Base-by-base conservation (phyloP, 2,329 filamentous ascomycete genomes). In the Helminthosporium solani region DNA sequence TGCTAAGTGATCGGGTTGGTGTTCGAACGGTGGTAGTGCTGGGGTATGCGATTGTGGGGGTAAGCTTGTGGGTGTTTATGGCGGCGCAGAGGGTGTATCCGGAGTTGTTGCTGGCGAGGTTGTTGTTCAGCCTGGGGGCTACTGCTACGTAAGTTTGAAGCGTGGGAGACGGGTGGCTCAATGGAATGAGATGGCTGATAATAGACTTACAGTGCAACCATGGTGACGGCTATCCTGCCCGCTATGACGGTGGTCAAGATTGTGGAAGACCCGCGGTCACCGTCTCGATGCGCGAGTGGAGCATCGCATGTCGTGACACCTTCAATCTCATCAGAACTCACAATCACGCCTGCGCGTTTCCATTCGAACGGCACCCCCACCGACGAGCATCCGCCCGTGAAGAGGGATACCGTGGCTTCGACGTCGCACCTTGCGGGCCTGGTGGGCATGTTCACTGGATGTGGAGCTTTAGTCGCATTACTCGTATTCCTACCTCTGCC, bases 191-290 rank as follows among this genome's bases (percentile, higher is more conserved):
- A 38, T 14, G 30, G 19, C 30, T 42, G 48, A 56, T 63, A 19
- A 14, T 37, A 19, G 33, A 18, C 15, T 31, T 18, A 38, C 40
- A 78, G 75, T 28, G 70, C 90, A 12, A 97, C 94, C 1, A 99
- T 99, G 94, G 94, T 99, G 16, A 97, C 94, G 7, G 94, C 94
- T 3, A 90, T 95, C 36, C 77, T 99, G 19, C 94, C 94, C 1
- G 85, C 78, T 21, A 83, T 87, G 71, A 81, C 81, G 9, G 61
- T 59, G 15, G 53, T 55, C 28, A 66, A 50, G 41, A 52, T 60
- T 33, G 52, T 58, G 31, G 44, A 60, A 25, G 60, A 66, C 35
- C 56, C 61, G 3, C 50, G 61, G 44, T 62, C 48, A 50, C 63
- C 57, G 45, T 59, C 48, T 37, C 63, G 56, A 33, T 57, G 58